Base-by-base conservation (phyloP, 768 basidiomycete species). In the Glaciozyma antarctica region DNA sequence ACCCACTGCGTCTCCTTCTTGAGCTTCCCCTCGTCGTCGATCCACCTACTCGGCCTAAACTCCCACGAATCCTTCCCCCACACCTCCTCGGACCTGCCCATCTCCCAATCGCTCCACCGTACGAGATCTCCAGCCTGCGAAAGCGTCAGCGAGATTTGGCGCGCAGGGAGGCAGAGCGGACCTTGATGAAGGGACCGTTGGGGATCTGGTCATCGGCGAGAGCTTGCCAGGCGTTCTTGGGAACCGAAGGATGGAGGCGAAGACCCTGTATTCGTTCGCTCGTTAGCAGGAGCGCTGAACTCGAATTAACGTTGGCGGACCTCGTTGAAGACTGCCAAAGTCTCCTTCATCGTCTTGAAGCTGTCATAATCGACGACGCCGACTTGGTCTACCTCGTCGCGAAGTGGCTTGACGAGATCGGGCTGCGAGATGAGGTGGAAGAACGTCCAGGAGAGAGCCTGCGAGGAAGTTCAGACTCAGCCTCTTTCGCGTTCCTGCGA, bases 201-300 rank as follows among this genome's bases (percentile, higher is more conserved):
- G 67, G 67, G 4, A 69, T 19, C 1, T 44, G 32, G n/a, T 61
- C 64, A 41, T 56, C 59, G 9, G 17, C 43, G 54, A 62, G 22
- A 5, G 67, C 64, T 17, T 61, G 24, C 67, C 64, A 65, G 3
- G 32, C 63, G 58, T 65, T 65, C 58, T 69, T 69, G 0, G 67
- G 67, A 2, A 69, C 67, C 5, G 58, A 26, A 12, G 16, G 47
- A 24, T 22, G 62, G 17, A 26, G 54, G 2, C 53, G 28, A 10
- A 54, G 53, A 21, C 53, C 53, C 32, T 48, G 16, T 21, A n/a
- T 19, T 48, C 47, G n/a, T 19, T 48, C 47, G n/a, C 51, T 52
- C 51, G 38, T 41, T 41, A 41, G 38, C 38, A 41, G 8, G 7
- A 13, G 13, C 5, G 22, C 22, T 28, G 22, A 26, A 34, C 47